Evolutionary conservation across 495 filamentous ascomycete genomes (phyloP).

Genomic region (Immersiella caudata): DNA sequence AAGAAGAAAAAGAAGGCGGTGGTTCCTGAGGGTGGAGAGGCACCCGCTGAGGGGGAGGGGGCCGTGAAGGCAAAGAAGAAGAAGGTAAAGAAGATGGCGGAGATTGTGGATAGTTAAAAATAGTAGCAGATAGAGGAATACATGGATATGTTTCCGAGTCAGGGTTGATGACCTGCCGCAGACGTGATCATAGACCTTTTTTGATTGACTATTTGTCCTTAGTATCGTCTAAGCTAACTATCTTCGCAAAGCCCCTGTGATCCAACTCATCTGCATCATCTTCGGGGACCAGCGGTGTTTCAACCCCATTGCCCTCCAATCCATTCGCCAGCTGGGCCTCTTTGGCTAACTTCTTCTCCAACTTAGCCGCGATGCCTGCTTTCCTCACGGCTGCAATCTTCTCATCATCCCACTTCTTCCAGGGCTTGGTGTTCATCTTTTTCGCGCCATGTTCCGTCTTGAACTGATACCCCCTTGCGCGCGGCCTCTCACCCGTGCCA

Average conservation of each 20-base stretch:
- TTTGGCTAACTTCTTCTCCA: neutral
- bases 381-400: constrained; percentile 23
- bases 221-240: constrained; percentile 14
- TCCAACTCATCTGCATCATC: constrained; percentile 58
- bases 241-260: constrained; percentile 64
- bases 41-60: constrained; percentile 13
- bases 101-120: constrained; percentile 28
- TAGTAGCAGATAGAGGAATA: constrained; percentile 4
- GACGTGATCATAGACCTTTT: neutral
- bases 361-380: neutral
- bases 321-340: neutral
- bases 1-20: constrained; percentile 55
- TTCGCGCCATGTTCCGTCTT: constrained; percentile 64
- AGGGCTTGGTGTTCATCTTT: constrained; percentile 58
- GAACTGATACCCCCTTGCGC: constrained; percentile 84
- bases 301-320: constrained; percentile 23
- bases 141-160: too few species aligned
- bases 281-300: constrained; percentile 50
- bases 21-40: constrained; percentile 9
- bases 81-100: constrained; percentile 41
- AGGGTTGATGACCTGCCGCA: too few species aligned
- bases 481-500: constrained; percentile 75
- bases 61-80: constrained; percentile 56
- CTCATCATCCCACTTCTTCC: constrained; percentile 45
- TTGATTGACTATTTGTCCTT: neutral